These are phyloP conservation scores for Backusella liffmaniae DNA, from an alignment of 192 early-diverging fungal genomes.

Conservation along the genomic window DNA sequence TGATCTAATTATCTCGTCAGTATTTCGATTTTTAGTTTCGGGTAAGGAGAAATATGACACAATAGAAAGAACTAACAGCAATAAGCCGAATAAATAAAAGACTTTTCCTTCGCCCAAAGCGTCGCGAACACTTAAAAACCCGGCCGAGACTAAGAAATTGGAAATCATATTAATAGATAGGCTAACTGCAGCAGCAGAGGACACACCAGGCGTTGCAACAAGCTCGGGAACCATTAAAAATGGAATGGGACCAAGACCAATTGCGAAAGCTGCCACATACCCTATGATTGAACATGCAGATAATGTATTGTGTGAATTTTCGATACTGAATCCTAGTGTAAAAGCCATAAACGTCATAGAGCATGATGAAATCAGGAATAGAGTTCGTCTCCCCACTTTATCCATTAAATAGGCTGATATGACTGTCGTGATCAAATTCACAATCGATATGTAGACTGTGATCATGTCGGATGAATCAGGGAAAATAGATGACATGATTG, in stretches of 20 bases:
- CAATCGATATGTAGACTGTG: constrained; percentile 75
- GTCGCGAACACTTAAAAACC: constrained; percentile 57
- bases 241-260: constrained; percentile 81
- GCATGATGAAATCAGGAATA: constrained; percentile 60
- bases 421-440: constrained; percentile 75
- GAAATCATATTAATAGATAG: constrained; percentile 65
- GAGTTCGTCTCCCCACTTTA: constrained; percentile 64
- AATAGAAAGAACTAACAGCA: constrained; percentile 33
- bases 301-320: constrained; percentile 25
- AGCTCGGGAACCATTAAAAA: constrained; percentile 76
- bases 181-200: constrained; percentile 62
- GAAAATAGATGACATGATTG: constrained; percentile 62
- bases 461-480: constrained; percentile 66
- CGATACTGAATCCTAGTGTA: constrained; percentile 58
- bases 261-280: constrained; percentile 79
- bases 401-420: constrained; percentile 76
- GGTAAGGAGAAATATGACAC: constrained; percentile 56
- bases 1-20: constrained; percentile 47
- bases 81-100: constrained; percentile 61
- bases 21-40: constrained; percentile 67
- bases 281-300: constrained; percentile 64
- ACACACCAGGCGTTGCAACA: constrained; percentile 64
- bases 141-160: constrained; percentile 63
- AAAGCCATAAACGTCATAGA: constrained; percentile 59
- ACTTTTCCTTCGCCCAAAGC: constrained; percentile 54